Evolutionary conservation across 1,284 basidiomycete species (phyloP), one percentile per base, ranked within the genome.

Genomic region (Trametes pubescens): DNA sequence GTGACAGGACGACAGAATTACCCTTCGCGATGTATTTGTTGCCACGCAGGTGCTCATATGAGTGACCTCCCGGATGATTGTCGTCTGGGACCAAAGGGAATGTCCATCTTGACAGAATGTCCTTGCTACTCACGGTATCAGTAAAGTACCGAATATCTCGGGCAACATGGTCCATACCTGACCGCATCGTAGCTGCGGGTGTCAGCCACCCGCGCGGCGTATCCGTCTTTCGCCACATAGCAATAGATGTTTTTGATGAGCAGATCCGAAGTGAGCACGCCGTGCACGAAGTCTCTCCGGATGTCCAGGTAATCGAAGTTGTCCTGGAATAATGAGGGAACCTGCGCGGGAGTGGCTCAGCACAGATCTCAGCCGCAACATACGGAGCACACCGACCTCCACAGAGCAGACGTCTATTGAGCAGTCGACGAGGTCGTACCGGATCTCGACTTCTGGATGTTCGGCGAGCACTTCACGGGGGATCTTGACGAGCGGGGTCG

Each of bases 231-330:
- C 13, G 91, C 90, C 56, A 97, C 84, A 73, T 96, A 94, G 69
- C 94, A 92, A 74, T 94, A 89, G 64, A 99, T 97, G 70, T 91
- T 96, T 80, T 98, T 97, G 82, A 95, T 96, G 49, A 99, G 84
- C 51, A 99, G 78, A 77, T 99, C 98, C 14, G 94, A 97, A 0
- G 95, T 98, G 63, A 99, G 83, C 49, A 99, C 89, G n/a, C 97
- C 97, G 72, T 95, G 93, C 26, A 99, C 93, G 74, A 99, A 98
- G 78, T 99, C 95, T 68, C 89, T 83, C 61, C 96, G 87, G 66
- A 99, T 85, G 76, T 96, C 93, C 52, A 92, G 90, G 75, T 98
- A 99, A 79, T 99, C 98, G 76, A 99, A 99, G 79, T 99, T 99
- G 78, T 99, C 98, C 72, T 98, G 96, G 80, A 99, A 99, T 5